Evolutionary conservation across 148 eudicot species (phyloP), one percentile per base, ranked within the genome.

Genomic region (Mesembryanthemum crystallinum): DNA sequence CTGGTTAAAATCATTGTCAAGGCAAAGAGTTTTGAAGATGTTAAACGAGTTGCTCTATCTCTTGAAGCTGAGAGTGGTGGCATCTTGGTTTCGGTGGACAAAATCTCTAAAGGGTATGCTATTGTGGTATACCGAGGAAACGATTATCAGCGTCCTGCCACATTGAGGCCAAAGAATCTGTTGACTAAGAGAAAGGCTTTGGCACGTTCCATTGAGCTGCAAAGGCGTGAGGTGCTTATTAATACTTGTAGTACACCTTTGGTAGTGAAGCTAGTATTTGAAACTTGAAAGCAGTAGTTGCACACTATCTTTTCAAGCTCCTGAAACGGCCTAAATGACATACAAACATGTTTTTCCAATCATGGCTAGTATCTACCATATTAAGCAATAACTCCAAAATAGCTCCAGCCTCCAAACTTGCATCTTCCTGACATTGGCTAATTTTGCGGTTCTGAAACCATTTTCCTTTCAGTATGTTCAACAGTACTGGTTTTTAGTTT

Each of bases 61-160:
- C 94, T 94, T 80, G 98, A 94, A 83, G 89, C 98, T 21, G 98
- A 94, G 90, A 94, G 98, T 80, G 93, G 98, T 23, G 98, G 98
- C 73, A 83, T 89, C 29, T 76, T 94, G 82, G 98, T 94, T 60
- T 92, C 98, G 7, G 96, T 94, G 1, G 98, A 94, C 80, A 94
- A 86, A 88, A 84, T 94, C 71, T 92, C 98, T 8, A 94, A 94
- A 82, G 98, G 97, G 39, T 94, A 90, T 83, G 98, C 97, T 30
- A 79, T 94, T 79, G 77, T 94, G 71, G 93, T 92, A n/a, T 94
- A 82, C 67, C 90, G 98, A 39, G 98, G 98, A 37, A 87, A 84
- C 82, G 89, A 90, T 60, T 94, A 94, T 80, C 81, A 83, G 60
- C 86, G 97, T 70, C 98, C 98, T 81, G 11, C 92, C 49, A 58